Evolutionary conservation across 1,139 yeast genomes (phyloP), one percentile per base, ranked within the genome.

Genomic region (Sugiyamaella xylanicola): DNA sequence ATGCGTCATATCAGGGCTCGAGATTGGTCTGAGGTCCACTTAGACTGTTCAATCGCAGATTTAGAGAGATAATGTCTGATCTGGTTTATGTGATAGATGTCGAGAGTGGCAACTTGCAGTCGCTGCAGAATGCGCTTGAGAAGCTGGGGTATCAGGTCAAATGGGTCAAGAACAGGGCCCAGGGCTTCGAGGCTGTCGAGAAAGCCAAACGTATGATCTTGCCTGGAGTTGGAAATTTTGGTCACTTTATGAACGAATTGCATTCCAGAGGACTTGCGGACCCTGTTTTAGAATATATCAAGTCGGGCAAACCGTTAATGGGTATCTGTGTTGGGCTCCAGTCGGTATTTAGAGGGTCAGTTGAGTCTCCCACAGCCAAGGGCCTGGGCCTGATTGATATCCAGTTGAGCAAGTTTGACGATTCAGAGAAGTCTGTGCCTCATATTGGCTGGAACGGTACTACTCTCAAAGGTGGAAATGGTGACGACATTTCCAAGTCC

Each of bases 261-360:
- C 79, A 78, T 53, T 76, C 76, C 2, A 78, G 87, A 58, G 82
- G 84, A 0, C 82, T 93, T 56, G 82, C 78, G 11, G 80, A 76
- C 35, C 95, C 95, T 0, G 75, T 93, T 35, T 74, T 72, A 52
- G 72, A 78, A 48, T 91, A 89, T 65, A 83, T 91, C 48, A 72
- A 75, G 4, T 77, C 87, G 17, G 97, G 96, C 0, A 82, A 84
- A 63, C 87, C 95, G 11, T 74, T 93, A 40, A 89, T 93, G 96
- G 99, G 99, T 7, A 90, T 93, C 61, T 93, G 99, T 75, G 98
- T 93, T 48, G 99, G 99, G 2, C 76, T 93, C 57, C 99, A 93
- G 70, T 79, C 96, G 1, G 77, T 93, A 45, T 88, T 92, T 65
- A 72, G 74, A 16, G 83, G 83, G 11, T 87, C 96, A 51, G 88